Base-by-base conservation (phyloP, 768 basidiomycete genomes). In the Leucogyrophana mollusca region DNA sequence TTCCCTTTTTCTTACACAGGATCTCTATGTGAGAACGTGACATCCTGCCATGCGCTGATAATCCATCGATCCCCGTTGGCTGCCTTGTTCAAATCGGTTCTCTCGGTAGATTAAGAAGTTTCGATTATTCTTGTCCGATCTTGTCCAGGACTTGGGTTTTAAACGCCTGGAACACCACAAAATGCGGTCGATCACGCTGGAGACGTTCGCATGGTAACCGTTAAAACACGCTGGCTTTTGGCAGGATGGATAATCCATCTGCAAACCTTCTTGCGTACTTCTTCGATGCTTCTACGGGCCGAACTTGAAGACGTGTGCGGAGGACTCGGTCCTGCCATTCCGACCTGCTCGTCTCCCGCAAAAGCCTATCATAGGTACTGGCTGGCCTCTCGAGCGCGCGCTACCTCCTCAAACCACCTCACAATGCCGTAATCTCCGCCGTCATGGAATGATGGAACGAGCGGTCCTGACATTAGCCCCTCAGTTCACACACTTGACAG, bases 381-480 rank as follows among this genome's bases (percentile, higher is more conserved):
- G 20, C n/a, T 6, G n/a, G 9, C 35, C n/a, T 8, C 20, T 21
- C 16, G 20, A 22, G 50, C 55, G 27, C 27, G 27, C 60, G 65
- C 50, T 61, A 63, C 61, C 56, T 47, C 63, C 60, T 54, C 51
- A 40, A 34, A 50, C 47, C 44, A 20, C 49, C 51, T 30, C 27
- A 30, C 22, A 59, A 52, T 62, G 57, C 64, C 64, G 64, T 60
- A 65, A 65, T 65, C 64, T 67, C 64, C 64, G 64, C 43, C 44
- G 49, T 42, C 21, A 53, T 30, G 13, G 27, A n/a, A 13, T 30
- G 27, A 13, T 7, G 27, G 13, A 30, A 30, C 13, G 27, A 30
- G 27, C 13, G 27, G 7, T 30, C n/a, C n/a, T n/a, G n/a, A n/a
- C n/a, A n/a, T n/a, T n/a, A n/a, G n/a, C n/a, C n/a, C n/a, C n/a